Base-by-base conservation (phyloP, 192 early-diverging fungal genomes). In the Podila epicladia region DNA sequence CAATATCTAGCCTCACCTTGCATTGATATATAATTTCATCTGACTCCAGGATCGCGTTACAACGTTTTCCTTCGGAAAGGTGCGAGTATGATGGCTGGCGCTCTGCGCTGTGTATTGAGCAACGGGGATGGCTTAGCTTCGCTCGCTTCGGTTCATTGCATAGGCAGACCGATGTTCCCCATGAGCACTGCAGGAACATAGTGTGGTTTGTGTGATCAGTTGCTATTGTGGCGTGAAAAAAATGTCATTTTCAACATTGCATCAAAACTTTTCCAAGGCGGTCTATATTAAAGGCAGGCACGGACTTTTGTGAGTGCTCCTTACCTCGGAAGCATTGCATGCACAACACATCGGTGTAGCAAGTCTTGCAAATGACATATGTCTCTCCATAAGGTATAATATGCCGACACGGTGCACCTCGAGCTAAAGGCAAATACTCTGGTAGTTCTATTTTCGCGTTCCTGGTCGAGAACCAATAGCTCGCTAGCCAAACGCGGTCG, bases 291-390 rank as follows among this genome's bases (percentile, higher is more conserved):
- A 62, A 24, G 5, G 35, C 35, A 63, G 53, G n/a, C 0, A 26
- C 4, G 3, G 0, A 24, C 0, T 24, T 33, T 3, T 35, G n/a
- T 49, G n/a, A 29, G 59, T 29, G 1, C 4, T 11, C 22, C n/a
- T 58, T 72, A 79, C 76, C 76, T 69, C 70, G 69, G 51, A 79
- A 79, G 35, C 76, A 79, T 29, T 65, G 57, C 70, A 79, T 72
- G 65, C 76, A 79, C 5, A 79, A 41, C 6, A 72, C 55, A 22
- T 79, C 70, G 0, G 61, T 70, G 31, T 65, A 61, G 19, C 76
- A 79, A 3, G 76, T 79, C 41, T 72, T 67, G 37, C 76, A 79
- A 9, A 79, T 79, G 5, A 79, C 53, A 79, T 69, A 79, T 4
- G 70, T 67, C 49, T 79, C 76, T 9, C 76, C 76, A 72, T 79